These are phyloP conservation scores for Haplosporangium sp. DNA, from an alignment of 371 early-diverging fungal genomes.

Conservation along the genomic window DNA sequence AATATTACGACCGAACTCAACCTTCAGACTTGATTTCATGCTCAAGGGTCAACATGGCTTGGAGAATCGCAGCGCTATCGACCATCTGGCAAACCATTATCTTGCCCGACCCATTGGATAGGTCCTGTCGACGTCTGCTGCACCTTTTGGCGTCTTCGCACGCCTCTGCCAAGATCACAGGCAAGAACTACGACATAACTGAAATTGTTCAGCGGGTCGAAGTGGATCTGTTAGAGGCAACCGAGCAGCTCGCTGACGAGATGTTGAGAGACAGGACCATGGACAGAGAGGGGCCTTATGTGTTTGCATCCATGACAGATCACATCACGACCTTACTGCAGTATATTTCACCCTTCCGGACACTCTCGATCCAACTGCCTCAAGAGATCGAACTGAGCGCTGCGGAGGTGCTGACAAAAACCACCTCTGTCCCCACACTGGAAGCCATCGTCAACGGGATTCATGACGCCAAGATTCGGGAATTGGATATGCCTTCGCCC, in stretches of 20 bases:
- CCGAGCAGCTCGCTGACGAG: slow-evolving; percentile 29
- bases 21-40: slow-evolving; percentile 50
- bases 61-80: slow-evolving; percentile 49
- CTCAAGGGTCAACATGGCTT: slow-evolving; percentile 53
- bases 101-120: slow-evolving; percentile 46
- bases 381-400: slow-evolving; percentile 50
- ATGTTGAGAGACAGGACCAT: background rate
- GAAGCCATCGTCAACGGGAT: slow-evolving; percentile 32
- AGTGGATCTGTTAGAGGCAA: slow-evolving; percentile 43
- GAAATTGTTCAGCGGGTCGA: slow-evolving; percentile 52
- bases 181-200: slow-evolving; percentile 52
- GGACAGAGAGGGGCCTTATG: no score
- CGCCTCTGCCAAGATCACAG: slow-evolving; percentile 43
- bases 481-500: slow-evolving; percentile 54
- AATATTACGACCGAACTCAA: slow-evolving; percentile 38
- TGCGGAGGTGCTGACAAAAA: slow-evolving; percentile 30
- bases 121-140: slow-evolving; percentile 39
- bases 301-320: slow-evolving; percentile 27
- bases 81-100: slow-evolving; percentile 53
- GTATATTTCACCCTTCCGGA: slow-evolving; percentile 47
- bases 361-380: slow-evolving; percentile 52
- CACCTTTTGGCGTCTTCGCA: slow-evolving; percentile 51
- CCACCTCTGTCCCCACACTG: slow-evolving; percentile 26
- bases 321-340: slow-evolving; percentile 34
- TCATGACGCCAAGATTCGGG: slow-evolving; percentile 33